Base-by-base conservation (phyloP, 306 rosid species). In the Cyclanthera cordifolia region DNA sequence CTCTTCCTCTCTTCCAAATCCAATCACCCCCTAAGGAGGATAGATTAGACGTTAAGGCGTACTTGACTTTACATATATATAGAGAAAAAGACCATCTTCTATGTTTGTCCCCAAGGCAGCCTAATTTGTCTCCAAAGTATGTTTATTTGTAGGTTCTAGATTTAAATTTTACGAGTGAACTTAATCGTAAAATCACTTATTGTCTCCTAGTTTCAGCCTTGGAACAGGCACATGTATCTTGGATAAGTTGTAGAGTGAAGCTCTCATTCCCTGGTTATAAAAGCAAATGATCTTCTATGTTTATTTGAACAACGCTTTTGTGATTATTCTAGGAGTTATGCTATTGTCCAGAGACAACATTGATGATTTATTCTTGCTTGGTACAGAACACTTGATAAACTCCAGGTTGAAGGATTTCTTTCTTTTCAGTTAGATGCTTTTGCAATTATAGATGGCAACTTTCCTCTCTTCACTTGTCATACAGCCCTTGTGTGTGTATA, bases 401-500 rank as follows among this genome's bases (percentile, higher is more conserved):
- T 47, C 28, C 57, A 24, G 43, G 34, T 67, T 39, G 51, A 17
- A 63, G 19, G n/a, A 12, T 12, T 11, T 39, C 51, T 57, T 30
- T 15, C 20, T 58, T 52, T 24, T 47, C 57, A 60, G 67, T 67
- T 53, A 55, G 56, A 61, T 54, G 45, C 53, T 66, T 75, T 32
- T 72, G 73, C 60, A 63, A 51, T 56, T 21, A 20, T 52, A 70
- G 60, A 83, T 92, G 98, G 84, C 90, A 59, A 83, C 73, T 82
- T 75, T 85, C 56, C 66, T 58, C 8, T 75, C 83, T 48, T 47
- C 83, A 50, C 76, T 76, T 48, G 72, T 82, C 37, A 17, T 60
- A 37, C 82, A 6, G 67, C 59, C 78, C 5, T 73, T 46, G 61
- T 59, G 53, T 76, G 63, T 74, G 46, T 54, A 68, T 27, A 30